Conservation (phyloP, 2,329 filamentous ascomycete species). For the Trichoderma endophyticum region DNA sequence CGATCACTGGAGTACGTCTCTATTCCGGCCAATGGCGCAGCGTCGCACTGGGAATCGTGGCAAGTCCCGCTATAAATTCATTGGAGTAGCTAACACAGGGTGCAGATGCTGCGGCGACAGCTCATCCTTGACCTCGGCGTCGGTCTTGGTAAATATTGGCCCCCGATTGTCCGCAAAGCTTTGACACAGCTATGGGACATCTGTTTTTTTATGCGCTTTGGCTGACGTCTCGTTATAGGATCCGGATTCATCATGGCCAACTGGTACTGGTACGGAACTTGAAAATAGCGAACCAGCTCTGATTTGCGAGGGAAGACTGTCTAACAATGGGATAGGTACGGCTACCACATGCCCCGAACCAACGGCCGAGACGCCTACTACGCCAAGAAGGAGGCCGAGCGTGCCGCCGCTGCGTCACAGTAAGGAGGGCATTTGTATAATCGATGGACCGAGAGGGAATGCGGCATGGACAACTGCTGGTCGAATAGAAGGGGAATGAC, state of each 20-base stretch:
- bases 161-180: neutral
- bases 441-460: slow-evolving; percentile 1
- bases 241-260: slow-evolving; percentile 54
- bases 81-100: slow-evolving; percentile 10
- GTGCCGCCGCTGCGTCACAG: slow-evolving; percentile 39
- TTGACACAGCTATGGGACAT: neutral
- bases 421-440: neutral
- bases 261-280: slow-evolving; percentile 52
- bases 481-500: neutral
- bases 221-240: slow-evolving; percentile 46
- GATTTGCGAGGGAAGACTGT: neutral
- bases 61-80: slow-evolving; percentile 32
- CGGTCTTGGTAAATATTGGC: slow-evolving; percentile 49
- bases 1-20: slow-evolving; percentile 58
- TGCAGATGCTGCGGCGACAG: slow-evolving; percentile 58
- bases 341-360: slow-evolving; percentile 60
- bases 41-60: slow-evolving; percentile 22
- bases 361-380: slow-evolving; percentile 57
- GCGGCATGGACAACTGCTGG: neutral
- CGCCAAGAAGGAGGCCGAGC: slow-evolving; percentile 56
- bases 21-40: slow-evolving; percentile 31
- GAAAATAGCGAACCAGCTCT: neutral
- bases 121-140: slow-evolving; percentile 56
- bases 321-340: slow-evolving; percentile 46
- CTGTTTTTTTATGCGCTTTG: neutral